Evolutionary conservation across 805 yeast genomes (phyloP), one percentile per base, ranked within the genome.

Genomic region (Saturnispora quitensis): DNA sequence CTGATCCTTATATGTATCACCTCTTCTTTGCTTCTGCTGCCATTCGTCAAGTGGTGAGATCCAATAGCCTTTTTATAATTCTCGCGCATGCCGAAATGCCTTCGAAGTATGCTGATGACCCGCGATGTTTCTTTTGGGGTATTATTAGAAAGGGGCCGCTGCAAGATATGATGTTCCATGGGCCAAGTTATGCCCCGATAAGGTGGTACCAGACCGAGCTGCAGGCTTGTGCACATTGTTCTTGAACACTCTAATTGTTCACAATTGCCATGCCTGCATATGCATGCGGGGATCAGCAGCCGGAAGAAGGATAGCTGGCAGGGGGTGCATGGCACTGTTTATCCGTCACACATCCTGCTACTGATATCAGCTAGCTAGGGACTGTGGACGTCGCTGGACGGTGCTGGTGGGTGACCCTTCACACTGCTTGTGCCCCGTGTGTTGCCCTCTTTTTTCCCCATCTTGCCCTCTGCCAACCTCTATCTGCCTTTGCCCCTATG

Each of bases 181-280:
- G 2, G 13, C 33, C 34, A 31, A 9, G 5, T 13, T 31, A 9
- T 31, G 34, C 15, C 34, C 33, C 34, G 12, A 31, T 12, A 6
- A 2, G 15, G 34, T n/a, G 3, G 15, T 3, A 6, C n/a, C 0
- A 1, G 5, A 5, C 5, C 5, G 34, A 1, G 4, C 13, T 13
- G 34, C 34, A 31, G 9, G 34, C 13, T 1, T 10, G 4, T 31
- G 34, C 15, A 4, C 13, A 31, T 31, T 31, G 34, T 31, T 31
- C 34, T 2, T 31, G 34, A 31, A 31, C 34, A 9, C 15, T 31
- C 5, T 3, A 3, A 31, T 31, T 31, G 34, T 31, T 31, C 13
- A 12, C 13, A n/a, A 31, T 12, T 10, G 13, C 15, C 13, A 1
- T 2, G 2, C 5, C 1, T 31, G 34, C 34, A 31, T 31, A 31